These are phyloP conservation scores for Cydonia oblonga DNA, from an alignment of 331 rosid genomes.

Conservation along the genomic window DNA sequence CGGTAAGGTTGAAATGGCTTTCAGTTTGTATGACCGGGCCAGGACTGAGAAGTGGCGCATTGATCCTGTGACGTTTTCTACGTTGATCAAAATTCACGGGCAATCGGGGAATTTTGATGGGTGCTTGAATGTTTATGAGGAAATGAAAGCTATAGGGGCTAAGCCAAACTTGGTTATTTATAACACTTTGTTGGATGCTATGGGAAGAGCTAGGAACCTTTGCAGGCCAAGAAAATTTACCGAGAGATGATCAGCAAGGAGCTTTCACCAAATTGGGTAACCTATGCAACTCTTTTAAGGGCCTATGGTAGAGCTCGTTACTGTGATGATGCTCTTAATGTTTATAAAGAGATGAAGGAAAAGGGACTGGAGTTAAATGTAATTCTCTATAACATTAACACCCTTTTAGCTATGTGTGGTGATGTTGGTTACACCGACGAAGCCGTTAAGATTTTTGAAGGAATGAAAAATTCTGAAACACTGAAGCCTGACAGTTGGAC, in stretches of 20 bases:
- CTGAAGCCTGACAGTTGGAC: conserved; percentile 57
- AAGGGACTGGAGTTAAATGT: conserved; percentile 42
- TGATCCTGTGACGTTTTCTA: conserved; percentile 41
- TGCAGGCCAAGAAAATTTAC: conserved; percentile 55
- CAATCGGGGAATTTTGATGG: conserved; percentile 55
- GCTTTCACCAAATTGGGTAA: conserved; percentile 39
- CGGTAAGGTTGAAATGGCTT: conserved; percentile 62
- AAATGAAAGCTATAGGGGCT: conserved; percentile 74
- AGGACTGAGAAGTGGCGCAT: conserved; percentile 68
- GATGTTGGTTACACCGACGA: conserved; percentile 50
- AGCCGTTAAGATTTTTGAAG: conserved; percentile 50
- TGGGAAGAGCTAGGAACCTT: conserved; percentile 69
- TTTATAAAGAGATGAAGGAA: conserved; percentile 72
- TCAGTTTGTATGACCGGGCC: conserved; percentile 62
- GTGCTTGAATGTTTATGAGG: conserved; percentile 65
- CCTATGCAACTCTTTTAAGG: conserved; percentile 54
- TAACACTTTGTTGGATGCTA: conserved; percentile 57
- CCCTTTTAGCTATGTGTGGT: conserved; percentile 63
- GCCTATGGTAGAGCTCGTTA: conserved; percentile 58
- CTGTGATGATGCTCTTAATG: conserved; percentile 42
- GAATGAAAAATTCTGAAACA: conserved; percentile 50
- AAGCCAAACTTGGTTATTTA: conserved; percentile 49
- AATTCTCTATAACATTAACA: conserved; percentile 52
- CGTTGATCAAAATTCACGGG: conserved; percentile 68
- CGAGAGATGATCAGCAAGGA: conserved; percentile 59